Conservation (phyloP, 2,329 filamentous ascomycete species). For the Colletotrichum spaethianum region DNA sequence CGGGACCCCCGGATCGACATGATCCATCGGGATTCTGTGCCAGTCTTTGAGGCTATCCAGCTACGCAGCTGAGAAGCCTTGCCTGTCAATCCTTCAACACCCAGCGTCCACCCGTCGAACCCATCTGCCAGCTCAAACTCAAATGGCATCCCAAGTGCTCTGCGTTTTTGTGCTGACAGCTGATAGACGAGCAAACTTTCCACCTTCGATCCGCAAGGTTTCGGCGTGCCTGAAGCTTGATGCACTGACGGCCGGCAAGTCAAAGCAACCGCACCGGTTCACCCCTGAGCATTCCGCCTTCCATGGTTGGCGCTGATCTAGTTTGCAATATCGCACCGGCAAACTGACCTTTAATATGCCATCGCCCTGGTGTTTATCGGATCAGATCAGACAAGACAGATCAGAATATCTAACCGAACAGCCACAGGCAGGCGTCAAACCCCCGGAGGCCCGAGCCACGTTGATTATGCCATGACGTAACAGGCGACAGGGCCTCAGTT, state of each 20-base stretch:
- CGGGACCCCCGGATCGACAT: slow-evolving; percentile 6
- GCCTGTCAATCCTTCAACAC: neutral
- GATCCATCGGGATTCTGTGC: neutral
- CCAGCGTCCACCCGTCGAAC: neutral
- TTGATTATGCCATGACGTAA: neutral
- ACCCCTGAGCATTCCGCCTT: neutral
- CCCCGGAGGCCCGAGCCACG: neutral
- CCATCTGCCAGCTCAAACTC: slow-evolving; percentile 10
- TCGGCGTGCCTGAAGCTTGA: neutral
- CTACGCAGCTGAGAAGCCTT: neutral
- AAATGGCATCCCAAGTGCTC: neutral
- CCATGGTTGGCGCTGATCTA: neutral
- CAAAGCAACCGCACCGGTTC: neutral
- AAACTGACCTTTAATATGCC: neutral
- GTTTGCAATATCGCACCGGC: neutral
- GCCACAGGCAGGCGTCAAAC: neutral
- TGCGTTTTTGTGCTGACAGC: neutral
- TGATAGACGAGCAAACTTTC: slow-evolving; percentile 2
- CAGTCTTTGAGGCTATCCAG: neutral
- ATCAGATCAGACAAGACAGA: neutral
- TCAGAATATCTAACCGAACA: neutral
- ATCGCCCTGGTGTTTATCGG: neutral
- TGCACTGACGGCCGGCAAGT: slow-evolving; percentile 12
- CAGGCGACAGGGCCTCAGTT: neutral
- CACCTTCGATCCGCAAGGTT: neutral